These are phyloP conservation scores for Alectoria sarmentosa DNA, from an alignment of 495 filamentous ascomycete species.

Conservation along the genomic window DNA sequence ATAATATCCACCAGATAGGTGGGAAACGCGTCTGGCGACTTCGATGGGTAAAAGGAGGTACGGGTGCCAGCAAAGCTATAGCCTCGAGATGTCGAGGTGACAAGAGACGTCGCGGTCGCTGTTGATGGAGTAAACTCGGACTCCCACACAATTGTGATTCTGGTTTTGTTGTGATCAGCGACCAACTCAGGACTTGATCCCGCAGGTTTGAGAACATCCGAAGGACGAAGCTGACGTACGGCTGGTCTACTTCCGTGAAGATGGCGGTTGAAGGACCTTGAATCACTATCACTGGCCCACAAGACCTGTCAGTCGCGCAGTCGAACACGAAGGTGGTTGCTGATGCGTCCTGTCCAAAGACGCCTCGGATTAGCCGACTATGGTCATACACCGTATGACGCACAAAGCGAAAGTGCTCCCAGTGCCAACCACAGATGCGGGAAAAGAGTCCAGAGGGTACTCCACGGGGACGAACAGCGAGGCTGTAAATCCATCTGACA, in stretches of 20 bases:
- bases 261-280: constrained; percentile 1
- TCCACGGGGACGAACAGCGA: not conserved
- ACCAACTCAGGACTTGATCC: too few relatives aligned
- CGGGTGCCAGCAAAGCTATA: not conserved
- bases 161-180: not conserved
- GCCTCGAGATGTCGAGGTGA: not conserved
- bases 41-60: not conserved
- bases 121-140: not conserved
- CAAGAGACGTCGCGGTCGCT: not conserved
- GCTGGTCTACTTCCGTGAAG: not conserved
- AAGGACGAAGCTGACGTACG: not conserved
- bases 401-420: not conserved
- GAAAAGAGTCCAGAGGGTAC: not conserved
- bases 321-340: not conserved
- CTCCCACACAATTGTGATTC: not conserved
- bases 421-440: not conserved
- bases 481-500: not conserved
- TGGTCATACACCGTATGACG: too few relatives aligned
- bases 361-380: not conserved
- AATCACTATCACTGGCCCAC: not conserved
- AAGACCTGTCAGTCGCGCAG: not conserved
- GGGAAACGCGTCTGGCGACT: not conserved
- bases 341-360: not conserved
- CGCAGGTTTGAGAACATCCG: too few relatives aligned
- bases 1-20: not conserved